phyloP scores from a whole-genome alignment of 331 rosid species.

The Spiraea crenata region DNA sequence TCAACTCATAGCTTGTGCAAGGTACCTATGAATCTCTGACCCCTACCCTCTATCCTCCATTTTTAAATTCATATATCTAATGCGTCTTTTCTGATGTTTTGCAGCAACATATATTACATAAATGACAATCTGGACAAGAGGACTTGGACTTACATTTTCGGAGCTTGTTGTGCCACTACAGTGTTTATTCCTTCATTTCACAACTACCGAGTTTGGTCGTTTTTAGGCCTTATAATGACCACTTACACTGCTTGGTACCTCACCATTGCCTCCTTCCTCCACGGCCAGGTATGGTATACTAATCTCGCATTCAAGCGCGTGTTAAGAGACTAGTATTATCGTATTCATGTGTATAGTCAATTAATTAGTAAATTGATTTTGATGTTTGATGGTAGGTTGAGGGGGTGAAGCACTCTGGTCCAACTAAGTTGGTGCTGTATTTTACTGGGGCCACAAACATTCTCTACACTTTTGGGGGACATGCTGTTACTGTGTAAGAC shows the following conservation, averaged over 20 bases:
- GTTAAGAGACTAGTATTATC: no score
- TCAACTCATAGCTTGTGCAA: slow-evolving; percentile 98
- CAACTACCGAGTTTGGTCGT: slow-evolving; percentile 97
- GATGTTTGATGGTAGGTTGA: slow-evolving; percentile 46
- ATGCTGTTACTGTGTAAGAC: slow-evolving; percentile 99
- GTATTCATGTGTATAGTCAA: no score
- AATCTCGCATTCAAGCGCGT: no score
- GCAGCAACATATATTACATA: slow-evolving; percentile 95
- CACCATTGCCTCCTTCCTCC: slow-evolving; percentile 75
- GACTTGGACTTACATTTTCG: slow-evolving; percentile 97
- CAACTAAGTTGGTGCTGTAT: slow-evolving; percentile 78
- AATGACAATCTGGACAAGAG: slow-evolving; percentile 97
- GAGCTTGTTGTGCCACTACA: slow-evolving; percentile 99
- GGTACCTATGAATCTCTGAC: slow-evolving; percentile 52
- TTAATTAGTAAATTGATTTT: no score
- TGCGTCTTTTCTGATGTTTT: background rate
- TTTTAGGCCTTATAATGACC: slow-evolving; percentile 93
- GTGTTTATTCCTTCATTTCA: slow-evolving; percentile 96
- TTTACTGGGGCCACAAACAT: slow-evolving; percentile 99
- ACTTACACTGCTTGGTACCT: slow-evolving; percentile 99
- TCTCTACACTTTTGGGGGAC: slow-evolving; percentile 99
- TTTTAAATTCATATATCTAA: background rate
- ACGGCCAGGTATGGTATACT: slow-evolving; percentile 68
- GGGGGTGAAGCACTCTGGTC: slow-evolving; percentile 95
- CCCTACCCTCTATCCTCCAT: slow-evolving; percentile 22